Conservation (phyloP, 2,329 filamentous ascomycete species). For the Aspergillus vadensis region DNA sequence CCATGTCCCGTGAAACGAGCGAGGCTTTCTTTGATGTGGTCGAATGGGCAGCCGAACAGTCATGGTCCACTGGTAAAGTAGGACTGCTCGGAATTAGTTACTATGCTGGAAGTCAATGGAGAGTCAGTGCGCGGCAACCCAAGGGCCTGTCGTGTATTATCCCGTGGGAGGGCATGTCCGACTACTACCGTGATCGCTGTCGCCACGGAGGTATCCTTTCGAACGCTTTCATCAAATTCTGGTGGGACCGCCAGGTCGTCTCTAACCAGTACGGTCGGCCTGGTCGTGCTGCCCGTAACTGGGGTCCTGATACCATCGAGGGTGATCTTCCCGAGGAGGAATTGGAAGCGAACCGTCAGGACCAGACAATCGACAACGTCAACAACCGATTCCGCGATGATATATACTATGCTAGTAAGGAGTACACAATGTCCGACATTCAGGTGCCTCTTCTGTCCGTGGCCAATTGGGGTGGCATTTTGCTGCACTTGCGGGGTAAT, state of each 20-base stretch:
- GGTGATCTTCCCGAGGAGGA: slow-evolving; percentile 41
- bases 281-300: slow-evolving; percentile 53
- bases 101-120: slow-evolving; percentile 58
- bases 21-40: slow-evolving; percentile 56
- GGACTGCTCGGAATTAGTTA: slow-evolving; percentile 56
- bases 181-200: slow-evolving; percentile 60
- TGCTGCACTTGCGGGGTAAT: slow-evolving; percentile 69
- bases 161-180: slow-evolving; percentile 60
- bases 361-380: slow-evolving; percentile 50
- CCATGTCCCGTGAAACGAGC: slow-evolving; percentile 56
- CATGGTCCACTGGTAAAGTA: slow-evolving; percentile 55
- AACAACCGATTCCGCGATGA: slow-evolving; percentile 62
- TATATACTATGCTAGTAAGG: slow-evolving; percentile 64
- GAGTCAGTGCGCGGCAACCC: slow-evolving; percentile 55
- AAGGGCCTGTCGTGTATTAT: slow-evolving; percentile 55
- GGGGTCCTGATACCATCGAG: slow-evolving; percentile 52
- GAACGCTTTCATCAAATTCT: slow-evolving; percentile 62
- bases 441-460: slow-evolving; percentile 64
- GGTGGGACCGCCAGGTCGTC: slow-evolving; percentile 69
- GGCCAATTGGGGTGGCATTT: slow-evolving; percentile 71
- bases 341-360: slow-evolving; percentile 40
- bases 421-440: slow-evolving; percentile 66
- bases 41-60: slow-evolving; percentile 55
- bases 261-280: slow-evolving; percentile 68
- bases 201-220: slow-evolving; percentile 65